Conservation (phyloP, 768 basidiomycete species). For the Amanita jacksonii region DNA sequence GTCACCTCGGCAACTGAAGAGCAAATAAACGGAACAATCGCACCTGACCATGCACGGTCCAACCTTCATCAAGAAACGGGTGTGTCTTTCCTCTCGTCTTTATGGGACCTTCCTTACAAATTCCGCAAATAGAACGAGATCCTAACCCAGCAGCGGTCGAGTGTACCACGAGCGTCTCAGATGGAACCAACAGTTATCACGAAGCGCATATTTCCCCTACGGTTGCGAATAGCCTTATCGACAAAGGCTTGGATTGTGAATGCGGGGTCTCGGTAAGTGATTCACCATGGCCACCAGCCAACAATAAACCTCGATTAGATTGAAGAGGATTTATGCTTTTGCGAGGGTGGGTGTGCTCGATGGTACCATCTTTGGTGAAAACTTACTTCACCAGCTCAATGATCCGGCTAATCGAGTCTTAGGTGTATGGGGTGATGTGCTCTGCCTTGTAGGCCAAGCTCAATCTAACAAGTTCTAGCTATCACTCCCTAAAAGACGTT, state of each 20-base stretch:
- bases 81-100: no score
- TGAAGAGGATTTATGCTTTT: slow-evolving; percentile 49
- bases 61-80: no score
- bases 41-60: no score
- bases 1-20: slow-evolving; percentile 2
- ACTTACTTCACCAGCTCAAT: no score
- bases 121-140: no score
- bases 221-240: not conserved
- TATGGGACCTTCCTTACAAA: no score
- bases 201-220: not conserved
- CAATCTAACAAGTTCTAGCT: no score
- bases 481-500: slow-evolving; percentile 47
- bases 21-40: no score
- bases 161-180: no score
- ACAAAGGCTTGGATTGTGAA: slow-evolving; percentile 35
- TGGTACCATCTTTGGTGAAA: slow-evolving; percentile 81
- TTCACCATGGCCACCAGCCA: not conserved
- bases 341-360: slow-evolving; percentile 61
- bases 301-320: slow-evolving; percentile 25
- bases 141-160: not conserved
- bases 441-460: no score
- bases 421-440: slow-evolving; percentile 53
- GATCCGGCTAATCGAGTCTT: not conserved
- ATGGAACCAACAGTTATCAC: not conserved
- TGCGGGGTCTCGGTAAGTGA: slow-evolving; percentile 49